These are phyloP conservation scores for Plasmodium berghei DNA, from an alignment of 169 alveolate genomes.

Conservation along the genomic window DNA sequence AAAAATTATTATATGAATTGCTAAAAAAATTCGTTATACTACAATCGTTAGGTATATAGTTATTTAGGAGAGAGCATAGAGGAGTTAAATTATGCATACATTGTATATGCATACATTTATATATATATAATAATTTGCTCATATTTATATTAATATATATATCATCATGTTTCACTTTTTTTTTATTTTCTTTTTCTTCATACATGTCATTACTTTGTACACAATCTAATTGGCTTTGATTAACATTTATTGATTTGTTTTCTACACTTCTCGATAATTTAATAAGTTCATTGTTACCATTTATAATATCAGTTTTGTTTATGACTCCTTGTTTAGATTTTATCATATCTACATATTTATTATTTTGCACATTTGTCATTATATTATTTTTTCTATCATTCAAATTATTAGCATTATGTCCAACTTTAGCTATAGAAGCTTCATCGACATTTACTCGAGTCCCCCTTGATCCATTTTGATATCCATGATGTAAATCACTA, in stretches of 20 bases:
- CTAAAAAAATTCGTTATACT: slow-evolving; percentile 45
- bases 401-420: not conserved
- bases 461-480: not conserved
- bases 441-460: not conserved
- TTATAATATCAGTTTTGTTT: not conserved
- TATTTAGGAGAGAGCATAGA: slow-evolving; percentile 30
- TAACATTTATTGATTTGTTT: not conserved
- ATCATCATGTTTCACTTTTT: slow-evolving; percentile 8
- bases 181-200: not conserved
- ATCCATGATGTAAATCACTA: slow-evolving; percentile 12
- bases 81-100: slow-evolving; percentile 73
- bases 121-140: slow-evolving; percentile 59
- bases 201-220: not conserved
- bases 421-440: not conserved
- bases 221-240: not conserved
- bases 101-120: slow-evolving; percentile 73
- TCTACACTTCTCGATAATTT: not conserved
- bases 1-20: slow-evolving; percentile 36
- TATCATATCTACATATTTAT: not conserved
- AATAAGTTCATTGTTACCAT: not conserved
- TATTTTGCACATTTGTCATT: not conserved
- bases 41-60: slow-evolving; percentile 42
- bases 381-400: not conserved
- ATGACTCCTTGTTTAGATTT: not conserved
- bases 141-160: slow-evolving; percentile 39